Base-by-base conservation (phyloP, 2,329 filamentous ascomycete genomes). In the Alternaria brassicae region DNA sequence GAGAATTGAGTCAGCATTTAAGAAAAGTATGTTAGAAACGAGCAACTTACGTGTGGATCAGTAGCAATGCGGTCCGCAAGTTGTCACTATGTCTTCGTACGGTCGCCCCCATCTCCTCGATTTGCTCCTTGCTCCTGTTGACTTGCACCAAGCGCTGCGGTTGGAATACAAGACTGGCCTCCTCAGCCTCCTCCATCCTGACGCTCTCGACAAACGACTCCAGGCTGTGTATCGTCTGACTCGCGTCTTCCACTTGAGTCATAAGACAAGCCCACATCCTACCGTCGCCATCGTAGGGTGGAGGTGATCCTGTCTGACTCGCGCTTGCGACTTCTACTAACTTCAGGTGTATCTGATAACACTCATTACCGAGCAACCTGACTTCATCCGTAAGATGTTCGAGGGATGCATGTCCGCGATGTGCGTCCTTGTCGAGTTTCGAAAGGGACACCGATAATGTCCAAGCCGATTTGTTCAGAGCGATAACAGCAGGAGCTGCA, bases 311-410 rank as follows among this genome's bases (percentile, higher is more conserved):
- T 23, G n/a, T 41, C 17, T 53, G 30, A 7, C 25, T 58, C 30
- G 58, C 57, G 32, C 37, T 54, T 13, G 45, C 49, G 36, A 64
- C 30, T 36, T 61, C 58, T 51, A 66, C 58, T 50, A 69, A 45
- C 36, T 63, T 60, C 28, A 60, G 40, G 53, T 69, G 67, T 15
- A 69, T 37, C 15, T 63, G 63, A 39, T 70, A 65, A 58, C 65
- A 68, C 52, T 66, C 68, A 23, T 50, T 61, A n/a, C 62, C 60
- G 27, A 70, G 66, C 19, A 55, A 59, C 30, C 63, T 69, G 41
- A 67, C 56, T n/a, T 65, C 63, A 10, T 45, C 58, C 36, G 58
- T 40, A 19, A 70, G 52, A 36, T 56, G 32, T 36, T 53, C 50
- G 17, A 67, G 42, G 13, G 47, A 47, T 42, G 48, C 55, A 50